Evolutionary conservation across 1,139 yeast species (phyloP), one percentile per base, ranked within the genome.

Genomic region (Nematodospora anomalae): DNA sequence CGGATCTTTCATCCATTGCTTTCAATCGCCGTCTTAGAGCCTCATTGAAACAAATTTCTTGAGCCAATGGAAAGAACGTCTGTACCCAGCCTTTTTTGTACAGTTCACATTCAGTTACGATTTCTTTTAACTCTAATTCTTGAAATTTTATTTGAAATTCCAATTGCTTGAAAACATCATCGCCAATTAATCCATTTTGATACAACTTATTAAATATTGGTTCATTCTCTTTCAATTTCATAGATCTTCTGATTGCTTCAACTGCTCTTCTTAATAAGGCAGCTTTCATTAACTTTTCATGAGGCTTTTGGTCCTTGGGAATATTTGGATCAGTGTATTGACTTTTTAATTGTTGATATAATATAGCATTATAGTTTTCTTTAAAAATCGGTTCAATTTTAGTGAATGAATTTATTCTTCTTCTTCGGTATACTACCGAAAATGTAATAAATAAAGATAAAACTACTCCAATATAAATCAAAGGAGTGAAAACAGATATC

Each of bases 171-270:
- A 78, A 85, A 31, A 86, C 69, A 40, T 86, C 95, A 53, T 92
- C 97, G 24, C 97, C 97, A 44, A 92, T 81, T 23, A 90, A 79
- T 1, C 97, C 97, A 37, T 79, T 80, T 53, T 90, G 94, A 57
- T 89, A 90, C 45, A 92, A 69, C 35, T 75, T 70, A 36, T 77
- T 78, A 52, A 87, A 76, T 35, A 74, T 77, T 4, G 83, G 82
- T 58, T 83, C 84, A 47, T 75, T 68, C 51, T 85, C 90, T 58
- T 88, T 84, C 58, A 89, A 67, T 52, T 80, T 76, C 59, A 83
- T 67, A 49, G 83, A 65, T 48, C 88, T 70, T 48, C 86, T 73
- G 40, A 84, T 67, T 28, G 83, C 84, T 58, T 84, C 92, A 10
- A 80, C 78, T 1, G 87, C 89, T 59, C 90, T 71, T 52, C 83